Base-by-base conservation (phyloP, 2,329 filamentous ascomycete genomes). In the Dothideomycetes sp. region DNA sequence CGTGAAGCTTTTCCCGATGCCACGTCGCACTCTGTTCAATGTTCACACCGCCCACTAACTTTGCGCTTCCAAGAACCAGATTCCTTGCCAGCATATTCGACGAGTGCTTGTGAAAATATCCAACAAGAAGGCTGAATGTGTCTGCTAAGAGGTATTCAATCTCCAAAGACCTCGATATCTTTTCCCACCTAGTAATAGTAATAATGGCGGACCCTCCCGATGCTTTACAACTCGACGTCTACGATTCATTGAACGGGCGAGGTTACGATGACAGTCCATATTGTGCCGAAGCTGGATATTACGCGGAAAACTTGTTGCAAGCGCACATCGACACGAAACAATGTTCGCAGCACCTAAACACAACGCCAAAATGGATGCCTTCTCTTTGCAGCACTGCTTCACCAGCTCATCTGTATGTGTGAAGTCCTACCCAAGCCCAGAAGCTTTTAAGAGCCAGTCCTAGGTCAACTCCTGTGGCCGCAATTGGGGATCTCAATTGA, bases 171-270 rank as follows among this genome's bases (percentile, higher is more conserved):
- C n/a, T 15, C 28, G 25, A 32, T 19, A 12, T n/a, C 20, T 17
- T 27, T 20, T 33, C 13, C 29, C 11, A 8, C 15, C 29, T 22
- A 33, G 19, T 40, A 32, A 33, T 40, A 27, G 20, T 27, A 27
- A 40, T 40, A 27, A 40, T 40, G 37, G 29, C 37, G 22, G 37
- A 40, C 22, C 37, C 37, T 24, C 37, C 28, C 19, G 37, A 40
- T 23, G 3, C 27, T 29, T 15, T 40, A 19, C 37, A 27, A 12
- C 20, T 28, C 29, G 28, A 25, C 11, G 29, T 40, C 5, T 25
- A 33, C 22, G 29, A 40, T 27, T 25, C 37, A 19, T 28, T 33
- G 18, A 33, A 40, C n/a, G n/a, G n/a, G 22, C 37, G 20, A 33
- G 32, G 20, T 27, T 40, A 32, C 33, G 37, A 40, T 25, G 25